Evolutionary conservation across 2,329 filamentous ascomycete species (phyloP).

Genomic region (Lecanicillium sp.): DNA sequence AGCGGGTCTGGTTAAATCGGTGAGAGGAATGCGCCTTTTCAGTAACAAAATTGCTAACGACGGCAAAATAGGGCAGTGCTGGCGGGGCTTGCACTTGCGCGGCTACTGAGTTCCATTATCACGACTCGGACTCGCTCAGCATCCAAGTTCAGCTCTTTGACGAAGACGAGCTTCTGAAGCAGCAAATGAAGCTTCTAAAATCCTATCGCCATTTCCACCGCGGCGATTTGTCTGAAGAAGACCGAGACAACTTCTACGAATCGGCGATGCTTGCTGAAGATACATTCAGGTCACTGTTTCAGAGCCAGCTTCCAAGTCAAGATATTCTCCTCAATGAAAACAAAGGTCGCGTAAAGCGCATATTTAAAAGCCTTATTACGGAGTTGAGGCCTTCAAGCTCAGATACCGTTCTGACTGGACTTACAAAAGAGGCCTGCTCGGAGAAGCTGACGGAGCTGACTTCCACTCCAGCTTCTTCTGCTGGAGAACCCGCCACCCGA

Average conservation of each 20-base stretch:
- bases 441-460: conserved; percentile 29
- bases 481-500: conserved; percentile 18
- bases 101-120: conserved; percentile 40
- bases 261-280: conserved; percentile 29
- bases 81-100: conserved; percentile 43
- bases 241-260: conserved; percentile 21
- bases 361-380: neutral
- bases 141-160: conserved; percentile 31
- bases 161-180: conserved; percentile 25
- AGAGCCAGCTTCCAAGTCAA: conserved; percentile 18
- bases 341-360: conserved; percentile 14
- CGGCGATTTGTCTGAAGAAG: conserved; percentile 19
- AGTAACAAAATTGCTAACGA: neutral
- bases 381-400: conserved; percentile 14
- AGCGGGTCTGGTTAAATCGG: conserved; percentile 33
- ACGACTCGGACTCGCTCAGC: conserved; percentile 25
- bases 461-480: conserved; percentile 20
- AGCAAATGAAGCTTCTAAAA: conserved; percentile 30
- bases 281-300: conserved; percentile 34
- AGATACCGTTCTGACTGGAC: conserved; percentile 14
- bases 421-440: conserved; percentile 27
- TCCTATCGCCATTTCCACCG: conserved; percentile 32
- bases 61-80: conserved; percentile 34
- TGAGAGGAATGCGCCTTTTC: conserved; percentile 23
- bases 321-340: conserved; percentile 16